Conservation (phyloP, 2,329 filamentous ascomycete genomes). For the Neofusicoccum parvum region DNA sequence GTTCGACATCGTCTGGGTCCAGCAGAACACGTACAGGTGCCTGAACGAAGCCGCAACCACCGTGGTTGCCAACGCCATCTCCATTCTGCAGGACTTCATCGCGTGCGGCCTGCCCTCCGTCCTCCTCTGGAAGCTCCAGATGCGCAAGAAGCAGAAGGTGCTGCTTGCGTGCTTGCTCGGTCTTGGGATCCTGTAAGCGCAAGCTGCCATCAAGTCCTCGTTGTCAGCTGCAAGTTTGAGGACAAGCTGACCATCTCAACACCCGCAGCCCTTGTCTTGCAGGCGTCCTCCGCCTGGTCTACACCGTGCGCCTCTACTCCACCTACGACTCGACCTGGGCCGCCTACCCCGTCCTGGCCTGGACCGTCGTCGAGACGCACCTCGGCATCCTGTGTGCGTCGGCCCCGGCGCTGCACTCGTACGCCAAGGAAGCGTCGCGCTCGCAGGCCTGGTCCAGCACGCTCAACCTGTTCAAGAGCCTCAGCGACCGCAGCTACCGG, state of each 20-base stretch:
- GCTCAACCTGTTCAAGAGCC: neutral
- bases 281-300: conserved; percentile 39
- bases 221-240: too few relatives aligned
- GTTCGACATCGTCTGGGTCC: conserved; percentile 30
- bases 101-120: conserved; percentile 46
- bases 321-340: conserved; percentile 46
- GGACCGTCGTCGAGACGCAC: conserved; percentile 46
- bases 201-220: too few relatives aligned
- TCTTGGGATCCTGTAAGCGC: conserved; percentile 45
- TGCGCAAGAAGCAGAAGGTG: conserved; percentile 47
- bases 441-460: neutral
- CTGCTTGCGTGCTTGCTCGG: conserved; percentile 48
- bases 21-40: conserved; percentile 28
- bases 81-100: conserved; percentile 44
- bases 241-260: too few relatives aligned
- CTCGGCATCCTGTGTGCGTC: conserved; percentile 47
- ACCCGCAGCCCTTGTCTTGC: conserved; percentile 35
- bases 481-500: neutral
- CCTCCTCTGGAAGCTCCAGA: conserved; percentile 47
- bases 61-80: conserved; percentile 42
- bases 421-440: conserved; percentile 27
- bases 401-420: conserved; percentile 46
- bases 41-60: conserved; percentile 42
- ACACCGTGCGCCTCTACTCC: conserved; percentile 37
- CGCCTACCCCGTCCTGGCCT: conserved; percentile 43